Base-by-base conservation (phyloP, 2,329 filamentous ascomycete species). In the Fusarium robinianum region DNA sequence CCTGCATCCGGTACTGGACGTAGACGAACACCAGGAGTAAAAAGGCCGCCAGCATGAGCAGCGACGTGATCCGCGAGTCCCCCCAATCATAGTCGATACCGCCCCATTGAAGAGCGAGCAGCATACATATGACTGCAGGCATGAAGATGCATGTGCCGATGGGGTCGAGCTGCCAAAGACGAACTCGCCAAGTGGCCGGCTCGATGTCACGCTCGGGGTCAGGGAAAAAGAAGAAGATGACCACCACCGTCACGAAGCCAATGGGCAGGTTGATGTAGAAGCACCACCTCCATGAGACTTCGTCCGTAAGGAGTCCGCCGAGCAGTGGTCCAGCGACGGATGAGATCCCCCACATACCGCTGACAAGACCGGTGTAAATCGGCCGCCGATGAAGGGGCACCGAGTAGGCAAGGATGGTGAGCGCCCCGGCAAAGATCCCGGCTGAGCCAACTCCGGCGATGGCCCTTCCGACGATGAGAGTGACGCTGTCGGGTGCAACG, bases 21-120 rank as follows among this genome's bases (percentile, higher is more conserved):
- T 49, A 63, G 8, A 68, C 42, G 44, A 75, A 75, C 3, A 57
- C 14, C 8, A 61, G n/a, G 10, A 70, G 56, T 3, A 71, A 50
- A 8, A 71, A 44, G 1, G 40, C 60, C 5, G 65, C 62, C 0
- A 67, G 41, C 44, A 69, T 59, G 10, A 70, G 60, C 2, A 70
- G 55, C 16, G 53, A 59, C 1, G 57, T 60, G 11, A 64, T 57
- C 14, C 24, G 49, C 12, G 44, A 54, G 38, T 51, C 47, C 34
- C 32, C 50, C 63, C 58, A 66, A 5, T 51, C 43, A 27, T 71
- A 70, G 37, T 63, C 66, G 21, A 61, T 61, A 6, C 71, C 72
- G 17, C 72, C 72, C 73, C 73, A 79, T 45, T 78, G 74, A 5
- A 80, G 63, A n/a, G 75, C 75, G 1, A 79, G 63, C 0, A 79